These are phyloP conservation scores for Cornus controversa DNA, from an alignment of 148 eudicot genomes.

Conservation along the genomic window DNA sequence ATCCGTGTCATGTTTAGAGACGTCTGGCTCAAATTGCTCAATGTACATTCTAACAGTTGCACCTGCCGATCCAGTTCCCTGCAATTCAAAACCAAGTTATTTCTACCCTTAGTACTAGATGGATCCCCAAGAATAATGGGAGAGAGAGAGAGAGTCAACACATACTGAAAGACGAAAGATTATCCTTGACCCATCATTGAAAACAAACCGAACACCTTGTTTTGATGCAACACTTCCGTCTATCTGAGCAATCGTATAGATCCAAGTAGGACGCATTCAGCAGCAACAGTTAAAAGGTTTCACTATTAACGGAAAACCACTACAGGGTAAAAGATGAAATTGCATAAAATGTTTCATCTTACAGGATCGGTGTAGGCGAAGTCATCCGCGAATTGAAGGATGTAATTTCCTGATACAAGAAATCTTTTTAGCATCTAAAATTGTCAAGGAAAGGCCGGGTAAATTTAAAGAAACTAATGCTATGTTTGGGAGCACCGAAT, in stretches of 20 bases:
- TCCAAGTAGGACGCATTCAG: not conserved
- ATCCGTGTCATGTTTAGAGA: constrained; percentile 77
- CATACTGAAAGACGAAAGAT: constrained; percentile 84
- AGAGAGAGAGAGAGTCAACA: constrained; percentile 1
- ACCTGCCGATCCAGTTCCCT: constrained; percentile 99
- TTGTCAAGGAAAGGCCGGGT: not conserved
- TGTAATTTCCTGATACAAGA: constrained; percentile 57
- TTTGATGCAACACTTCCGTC: constrained; percentile 91
- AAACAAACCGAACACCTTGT: constrained; percentile 94
- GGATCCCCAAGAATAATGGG: not conserved
- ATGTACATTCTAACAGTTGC: constrained; percentile 86
- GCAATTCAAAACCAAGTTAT: constrained; percentile 18
- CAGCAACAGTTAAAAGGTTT: not conserved
- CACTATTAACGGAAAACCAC: not conserved
- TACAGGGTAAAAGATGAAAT: not conserved
- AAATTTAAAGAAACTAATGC: not conserved
- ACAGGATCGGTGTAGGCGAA: constrained; percentile 91
- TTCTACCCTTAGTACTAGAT: not conserved
- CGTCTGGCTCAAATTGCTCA: constrained; percentile 91
- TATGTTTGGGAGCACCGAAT: too few relatives aligned
- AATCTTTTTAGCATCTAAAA: constrained; percentile 16
- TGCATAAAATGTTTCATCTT: constrained; percentile 30
- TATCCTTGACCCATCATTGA: constrained; percentile 94
- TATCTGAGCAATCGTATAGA: constrained; percentile 40
- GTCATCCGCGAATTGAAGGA: constrained; percentile 85